Percentiles rank a stretch among this genome's conserved stretches.
These are phyloP conservation scores for Jatropha multifida DNA, from an alignment of 441 rosid species.

Conservation along the genomic window DNA sequence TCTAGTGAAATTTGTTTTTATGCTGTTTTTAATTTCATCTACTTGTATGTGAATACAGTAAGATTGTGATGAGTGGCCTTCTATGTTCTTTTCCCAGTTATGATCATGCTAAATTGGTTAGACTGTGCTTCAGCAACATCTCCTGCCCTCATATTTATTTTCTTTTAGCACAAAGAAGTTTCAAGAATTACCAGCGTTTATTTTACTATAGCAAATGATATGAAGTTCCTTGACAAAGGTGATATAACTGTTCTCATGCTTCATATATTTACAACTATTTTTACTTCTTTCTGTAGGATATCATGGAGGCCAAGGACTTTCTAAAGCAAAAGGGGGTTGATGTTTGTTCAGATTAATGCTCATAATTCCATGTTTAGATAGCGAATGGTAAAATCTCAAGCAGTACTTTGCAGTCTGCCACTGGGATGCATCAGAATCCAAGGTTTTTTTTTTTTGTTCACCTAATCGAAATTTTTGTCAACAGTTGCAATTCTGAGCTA, in stretches of 20 bases:
- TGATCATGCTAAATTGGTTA: background rate
- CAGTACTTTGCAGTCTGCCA: constrained; percentile 4
- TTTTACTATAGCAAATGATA: background rate
- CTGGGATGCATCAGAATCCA: background rate
- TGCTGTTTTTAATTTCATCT: background rate
- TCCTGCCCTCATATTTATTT: background rate
- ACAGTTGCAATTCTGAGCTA: background rate
- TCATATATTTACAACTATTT: background rate
- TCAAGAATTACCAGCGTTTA: background rate
- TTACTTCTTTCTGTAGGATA: constrained; percentile 38
- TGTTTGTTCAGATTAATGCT: constrained; percentile 42
- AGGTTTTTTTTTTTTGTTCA: too few relatives aligned
- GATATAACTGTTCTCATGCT: background rate
- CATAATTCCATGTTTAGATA: background rate
- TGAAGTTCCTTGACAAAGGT: background rate
- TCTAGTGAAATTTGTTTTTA: background rate
- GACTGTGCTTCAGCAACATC: background rate
- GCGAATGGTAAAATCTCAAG: background rate
- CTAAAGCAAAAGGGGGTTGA: constrained; percentile 65
- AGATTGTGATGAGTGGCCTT: background rate
- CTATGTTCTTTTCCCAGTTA: background rate
- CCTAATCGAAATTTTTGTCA: background rate
- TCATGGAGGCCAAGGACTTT: constrained; percentile 65
- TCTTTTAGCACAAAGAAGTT: background rate
- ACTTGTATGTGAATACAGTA: background rate